These are phyloP conservation scores for Citeromyces matritensis DNA, from an alignment of 805 yeast species.

Conservation along the genomic window DNA sequence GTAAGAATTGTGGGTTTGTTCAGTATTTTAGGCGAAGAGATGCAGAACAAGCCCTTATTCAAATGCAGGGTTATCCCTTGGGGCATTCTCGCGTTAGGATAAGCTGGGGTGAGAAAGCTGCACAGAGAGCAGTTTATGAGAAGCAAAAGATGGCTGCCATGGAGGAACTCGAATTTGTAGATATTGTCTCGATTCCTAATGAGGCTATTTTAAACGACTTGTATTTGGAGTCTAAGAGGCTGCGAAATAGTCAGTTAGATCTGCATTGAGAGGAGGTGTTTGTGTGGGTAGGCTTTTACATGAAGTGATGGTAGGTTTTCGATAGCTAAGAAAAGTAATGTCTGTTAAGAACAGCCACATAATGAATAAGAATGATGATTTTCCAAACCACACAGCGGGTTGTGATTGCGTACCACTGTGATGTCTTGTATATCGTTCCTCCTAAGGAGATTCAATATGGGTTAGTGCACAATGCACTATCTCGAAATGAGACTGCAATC, in stretches of 20 bases:
- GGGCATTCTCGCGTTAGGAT: slow-evolving; percentile 66
- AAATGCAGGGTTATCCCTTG: slow-evolving; percentile 83
- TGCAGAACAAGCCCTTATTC: slow-evolving; percentile 75
- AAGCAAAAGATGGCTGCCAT: slow-evolving; percentile 6
- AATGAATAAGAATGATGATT: too few species aligned
- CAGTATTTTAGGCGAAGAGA: slow-evolving; percentile 64
- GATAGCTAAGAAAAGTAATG: too few species aligned
- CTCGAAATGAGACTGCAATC: too few species aligned
- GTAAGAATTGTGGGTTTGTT: slow-evolving; percentile 72
- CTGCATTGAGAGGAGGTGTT: too few species aligned
- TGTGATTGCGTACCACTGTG: too few species aligned
- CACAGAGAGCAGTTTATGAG: slow-evolving; percentile 18
- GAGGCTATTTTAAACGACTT: slow-evolving; percentile 5
- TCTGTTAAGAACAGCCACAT: too few species aligned
- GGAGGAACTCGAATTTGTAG: slow-evolving; percentile 6
- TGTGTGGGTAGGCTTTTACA: too few species aligned
- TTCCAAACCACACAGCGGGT: too few species aligned
- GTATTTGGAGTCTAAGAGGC: slow-evolving; percentile 7
- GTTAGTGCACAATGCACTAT: too few species aligned
- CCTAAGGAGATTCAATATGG: too few species aligned
- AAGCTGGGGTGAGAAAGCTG: slow-evolving; percentile 72
- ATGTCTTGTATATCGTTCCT: too few species aligned
- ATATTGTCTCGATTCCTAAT: slow-evolving; percentile 2
- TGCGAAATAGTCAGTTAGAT: not conserved
- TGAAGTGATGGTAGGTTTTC: too few species aligned